These are phyloP conservation scores for Russula sp. DNA, from an alignment of 768 basidiomycete species.

Conservation along the genomic window DNA sequence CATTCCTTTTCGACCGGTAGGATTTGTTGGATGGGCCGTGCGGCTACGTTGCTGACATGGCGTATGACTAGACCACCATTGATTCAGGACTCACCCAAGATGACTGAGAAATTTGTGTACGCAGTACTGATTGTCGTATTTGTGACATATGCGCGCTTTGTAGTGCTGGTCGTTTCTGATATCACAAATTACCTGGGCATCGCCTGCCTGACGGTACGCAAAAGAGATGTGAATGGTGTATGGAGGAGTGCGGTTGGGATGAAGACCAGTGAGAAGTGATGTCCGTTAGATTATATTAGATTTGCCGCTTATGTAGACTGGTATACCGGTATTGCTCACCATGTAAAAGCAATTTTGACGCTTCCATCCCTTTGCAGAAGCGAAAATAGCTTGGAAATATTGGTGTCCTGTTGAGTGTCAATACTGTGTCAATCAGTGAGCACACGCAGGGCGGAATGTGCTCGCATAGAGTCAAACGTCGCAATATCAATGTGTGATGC, in stretches of 20 bases:
- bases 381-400: too few relatives aligned
- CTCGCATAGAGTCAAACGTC: too few relatives aligned
- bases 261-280: conserved; percentile 27
- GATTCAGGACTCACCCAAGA: conserved; percentile 63
- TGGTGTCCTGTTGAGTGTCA: too few relatives aligned
- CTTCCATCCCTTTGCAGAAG: too few relatives aligned
- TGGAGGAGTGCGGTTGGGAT: conserved; percentile 46
- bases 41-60: neutral
- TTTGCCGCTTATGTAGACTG: neutral
- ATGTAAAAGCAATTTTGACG: too few relatives aligned
- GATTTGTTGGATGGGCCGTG: conserved; percentile 31
- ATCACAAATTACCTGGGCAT: conserved; percentile 92
- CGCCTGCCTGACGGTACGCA: conserved; percentile 90
- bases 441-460: too few relatives aligned
- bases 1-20: conserved; percentile 62
- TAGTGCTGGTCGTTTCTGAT: conserved; percentile 75
- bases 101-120: conserved; percentile 69
- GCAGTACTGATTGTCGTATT: conserved; percentile 66
- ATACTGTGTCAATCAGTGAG: too few relatives aligned
- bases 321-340: too few relatives aligned
- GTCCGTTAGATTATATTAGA: conserved; percentile 10
- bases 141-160: conserved; percentile 72
- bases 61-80: conserved; percentile 52
- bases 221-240: conserved; percentile 67
- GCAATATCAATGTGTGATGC: too few relatives aligned